These are phyloP conservation scores for Dioszegia hungarica DNA, from an alignment of 768 basidiomycete species.

Conservation along the genomic window DNA sequence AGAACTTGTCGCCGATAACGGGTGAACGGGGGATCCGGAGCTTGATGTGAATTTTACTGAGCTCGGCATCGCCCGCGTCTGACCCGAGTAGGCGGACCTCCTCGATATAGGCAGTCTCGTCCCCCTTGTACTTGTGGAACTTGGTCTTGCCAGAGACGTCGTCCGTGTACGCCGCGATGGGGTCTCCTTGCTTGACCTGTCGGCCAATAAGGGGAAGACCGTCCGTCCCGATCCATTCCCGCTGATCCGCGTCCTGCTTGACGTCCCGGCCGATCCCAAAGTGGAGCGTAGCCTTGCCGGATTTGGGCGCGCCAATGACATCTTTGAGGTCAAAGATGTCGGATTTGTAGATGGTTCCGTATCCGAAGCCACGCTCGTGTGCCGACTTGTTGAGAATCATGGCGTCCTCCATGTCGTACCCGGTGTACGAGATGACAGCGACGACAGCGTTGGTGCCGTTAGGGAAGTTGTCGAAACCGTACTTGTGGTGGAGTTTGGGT, in stretches of 20 bases:
- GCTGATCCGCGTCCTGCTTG: slow-evolving; percentile 51
- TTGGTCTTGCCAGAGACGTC: slow-evolving; percentile 75
- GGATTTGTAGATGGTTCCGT: slow-evolving; percentile 94
- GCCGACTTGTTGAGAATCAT: slow-evolving; percentile 99
- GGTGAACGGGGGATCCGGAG: slow-evolving; percentile 89
- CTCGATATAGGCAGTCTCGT: slow-evolving; percentile 83
- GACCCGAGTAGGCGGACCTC: slow-evolving; percentile 85
- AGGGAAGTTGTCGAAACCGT: slow-evolving; percentile 97
- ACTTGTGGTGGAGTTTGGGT: slow-evolving; percentile 81
- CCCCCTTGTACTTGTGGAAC: slow-evolving; percentile 93
- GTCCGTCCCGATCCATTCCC: slow-evolving; percentile 66
- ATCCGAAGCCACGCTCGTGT: slow-evolving; percentile 94
- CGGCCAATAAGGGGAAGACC: slow-evolving; percentile 78
- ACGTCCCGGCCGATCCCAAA: slow-evolving; percentile 80
- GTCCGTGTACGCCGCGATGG: slow-evolving; percentile 80
- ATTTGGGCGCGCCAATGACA: slow-evolving; percentile 60
- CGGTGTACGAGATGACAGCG: slow-evolving; percentile 99
- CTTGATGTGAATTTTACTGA: slow-evolving; percentile 89
- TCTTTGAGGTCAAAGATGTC: slow-evolving; percentile 82
- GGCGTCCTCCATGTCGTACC: slow-evolving; percentile 99
- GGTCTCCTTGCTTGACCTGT: slow-evolving; percentile 66
- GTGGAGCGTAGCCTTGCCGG: slow-evolving; percentile 68
- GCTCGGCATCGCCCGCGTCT: slow-evolving; percentile 78
- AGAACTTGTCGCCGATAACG: slow-evolving; percentile 99
- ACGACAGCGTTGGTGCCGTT: slow-evolving; percentile 98